Evolutionary conservation across 768 basidiomycete species (phyloP).

Genomic region (Rhizopogon sp.): DNA sequence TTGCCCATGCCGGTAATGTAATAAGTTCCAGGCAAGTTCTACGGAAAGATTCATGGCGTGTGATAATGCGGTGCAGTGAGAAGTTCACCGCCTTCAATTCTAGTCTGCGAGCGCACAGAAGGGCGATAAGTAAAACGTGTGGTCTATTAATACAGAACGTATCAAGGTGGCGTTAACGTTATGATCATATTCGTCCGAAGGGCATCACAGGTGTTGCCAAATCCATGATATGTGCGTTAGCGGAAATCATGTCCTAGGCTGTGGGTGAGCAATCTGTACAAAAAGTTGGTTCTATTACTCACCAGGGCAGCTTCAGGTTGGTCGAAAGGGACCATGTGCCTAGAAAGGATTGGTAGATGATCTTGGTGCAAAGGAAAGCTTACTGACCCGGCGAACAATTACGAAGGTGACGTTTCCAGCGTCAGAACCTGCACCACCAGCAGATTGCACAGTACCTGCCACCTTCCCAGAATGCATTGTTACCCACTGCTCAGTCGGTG

Average conservation of each 20-base stretch:
- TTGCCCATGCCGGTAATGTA: too few relatives aligned
- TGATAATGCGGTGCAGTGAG: not conserved
- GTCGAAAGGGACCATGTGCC: constrained; percentile 89
- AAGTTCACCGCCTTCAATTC: not conserved
- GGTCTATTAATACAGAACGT: not conserved
- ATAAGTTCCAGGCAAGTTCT: too few relatives aligned
- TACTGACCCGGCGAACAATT: constrained; percentile 71
- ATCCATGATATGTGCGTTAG: constrained; percentile 20
- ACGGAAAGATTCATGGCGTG: not conserved
- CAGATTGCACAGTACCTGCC: constrained; percentile 67
- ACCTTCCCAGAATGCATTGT: constrained; percentile 44
- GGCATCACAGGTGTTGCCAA: not conserved
- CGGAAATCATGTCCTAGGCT: constrained; percentile 53
- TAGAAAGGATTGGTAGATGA: constrained; percentile 23
- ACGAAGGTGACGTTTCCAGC: constrained; percentile 89
- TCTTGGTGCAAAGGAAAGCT: not conserved
- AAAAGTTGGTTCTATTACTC: constrained; percentile 15
- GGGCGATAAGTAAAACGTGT: too few relatives aligned
- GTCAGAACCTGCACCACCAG: constrained; percentile 55
- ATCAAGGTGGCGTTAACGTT: not conserved
- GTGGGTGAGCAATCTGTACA: not conserved
- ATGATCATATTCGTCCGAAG: not conserved
- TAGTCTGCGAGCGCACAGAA: too few relatives aligned
- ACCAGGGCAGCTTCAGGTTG: constrained; percentile 85
- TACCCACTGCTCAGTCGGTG: constrained; percentile 51